Conservation (phyloP, 2,329 filamentous ascomycete species). For the Trichophyton schoenleinii region DNA sequence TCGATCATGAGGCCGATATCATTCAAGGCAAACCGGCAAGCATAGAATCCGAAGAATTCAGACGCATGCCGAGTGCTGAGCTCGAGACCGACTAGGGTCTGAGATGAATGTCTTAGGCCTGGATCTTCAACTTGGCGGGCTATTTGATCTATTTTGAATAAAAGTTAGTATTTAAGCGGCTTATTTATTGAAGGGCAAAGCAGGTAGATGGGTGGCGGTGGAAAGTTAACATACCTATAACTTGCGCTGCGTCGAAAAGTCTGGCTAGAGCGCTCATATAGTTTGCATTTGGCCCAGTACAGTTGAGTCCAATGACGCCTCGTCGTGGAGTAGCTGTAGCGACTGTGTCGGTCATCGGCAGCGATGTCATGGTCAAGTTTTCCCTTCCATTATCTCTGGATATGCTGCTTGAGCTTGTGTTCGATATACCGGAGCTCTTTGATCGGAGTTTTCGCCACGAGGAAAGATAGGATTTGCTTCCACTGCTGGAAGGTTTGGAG, state of each 20-base stretch:
- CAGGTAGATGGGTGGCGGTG: too few species aligned
- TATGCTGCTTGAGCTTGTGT: constrained; percentile 13
- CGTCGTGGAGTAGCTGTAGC: constrained; percentile 58
- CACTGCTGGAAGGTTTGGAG: constrained; percentile 44
- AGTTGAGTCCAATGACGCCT: constrained; percentile 55
- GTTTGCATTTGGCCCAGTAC: constrained; percentile 69
- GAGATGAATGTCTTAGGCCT: constrained; percentile 77
- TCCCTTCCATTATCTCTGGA: constrained; percentile 43
- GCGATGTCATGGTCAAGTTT: constrained; percentile 53
- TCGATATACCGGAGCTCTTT: constrained; percentile 63
- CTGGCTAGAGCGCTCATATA: constrained; percentile 88
- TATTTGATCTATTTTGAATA: constrained; percentile 60
- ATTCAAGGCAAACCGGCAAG: constrained; percentile 84
- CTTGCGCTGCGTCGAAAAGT: constrained; percentile 84
- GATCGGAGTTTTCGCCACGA: constrained; percentile 83
- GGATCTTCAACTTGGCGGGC: constrained; percentile 92
- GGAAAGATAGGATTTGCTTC: constrained; percentile 59
- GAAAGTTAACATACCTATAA: constrained; percentile 56
- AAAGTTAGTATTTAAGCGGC: neutral
- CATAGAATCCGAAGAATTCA: constrained; percentile 95
- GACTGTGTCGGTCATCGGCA: constrained; percentile 58
- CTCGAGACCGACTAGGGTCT: constrained; percentile 89
- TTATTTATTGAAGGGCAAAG: too few species aligned
- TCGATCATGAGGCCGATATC: constrained; percentile 79
- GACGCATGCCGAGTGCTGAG: constrained; percentile 84